Evolutionary conservation across 345 rosid genomes (phyloP), one percentile per base, ranked within the genome.

Genomic region (Jatropha curcas): DNA sequence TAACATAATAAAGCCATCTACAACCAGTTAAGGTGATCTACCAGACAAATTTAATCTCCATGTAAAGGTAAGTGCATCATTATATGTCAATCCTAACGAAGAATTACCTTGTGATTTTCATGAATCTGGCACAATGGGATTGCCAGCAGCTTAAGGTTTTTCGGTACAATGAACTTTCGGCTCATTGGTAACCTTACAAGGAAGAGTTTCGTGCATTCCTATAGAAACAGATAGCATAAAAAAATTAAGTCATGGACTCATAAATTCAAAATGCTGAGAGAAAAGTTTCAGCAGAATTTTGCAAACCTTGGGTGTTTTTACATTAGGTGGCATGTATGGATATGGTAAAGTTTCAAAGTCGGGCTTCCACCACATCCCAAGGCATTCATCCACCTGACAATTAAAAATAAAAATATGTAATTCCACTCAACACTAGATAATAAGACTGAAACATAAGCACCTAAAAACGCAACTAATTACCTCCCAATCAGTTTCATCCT

Each of bases 341-440:
- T 77, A 85, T 71, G 79, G 50, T 74, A 83, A 46, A 11, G 89
- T 79, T 81, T 92, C 97, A 66, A 92, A 92, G 74, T 89, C 92
- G 30, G 92, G 80, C 81, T 88, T 86, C 98, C 98, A 89, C 97
- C 97, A 92, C 87, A 81, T 87, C 6, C 97, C 97, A 62, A 92
- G 85, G 72, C 96, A 92, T 77, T 89, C 98, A 65, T 86, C 88
- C 20, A 90, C 83, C 97, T 94, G 48, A 14, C 14, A 77, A 14
- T 20, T 46, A 41, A 16, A 58, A 50, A 68, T 46, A 41, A 16
- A 58, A 50, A 68, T 27, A 8, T 30, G 59, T 16, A 63, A 52
- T 67, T 55, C 62, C 73, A 74, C 71, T 46, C 4, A 16, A 60
- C 24, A 34, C 41, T 31, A 11, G 65, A 66, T 37, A 9, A 74